phyloP scores from a whole-genome alignment of 73 alveolate genomes.

The Loxodes magnus region DNA sequence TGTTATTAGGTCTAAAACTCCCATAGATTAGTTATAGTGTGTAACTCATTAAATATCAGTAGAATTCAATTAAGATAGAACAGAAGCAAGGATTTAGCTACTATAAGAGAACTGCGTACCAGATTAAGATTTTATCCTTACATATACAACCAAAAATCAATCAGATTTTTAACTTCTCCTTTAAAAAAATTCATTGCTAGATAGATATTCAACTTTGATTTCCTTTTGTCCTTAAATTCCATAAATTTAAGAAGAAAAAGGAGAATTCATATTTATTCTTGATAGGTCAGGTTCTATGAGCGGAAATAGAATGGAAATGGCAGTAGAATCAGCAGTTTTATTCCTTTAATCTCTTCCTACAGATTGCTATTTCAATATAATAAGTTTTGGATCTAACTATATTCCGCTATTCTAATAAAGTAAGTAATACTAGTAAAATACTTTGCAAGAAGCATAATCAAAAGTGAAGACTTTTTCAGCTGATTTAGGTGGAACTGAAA shows the following conservation, averaged over 20 bases:
- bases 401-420: slow-evolving; percentile 20
- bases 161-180: neutral
- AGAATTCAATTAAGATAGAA: too few relatives aligned
- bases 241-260: neutral
- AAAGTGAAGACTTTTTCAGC: slow-evolving; percentile 36
- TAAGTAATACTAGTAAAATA: slow-evolving; percentile 19
- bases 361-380: slow-evolving; percentile 52
- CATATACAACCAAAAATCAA: neutral
- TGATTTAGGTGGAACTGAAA: slow-evolving; percentile 89
- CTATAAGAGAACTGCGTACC: too few relatives aligned
- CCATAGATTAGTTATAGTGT: neutral
- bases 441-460: slow-evolving; percentile 25
- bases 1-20: neutral
- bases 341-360: slow-evolving; percentile 63
- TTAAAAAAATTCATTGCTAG: neutral
- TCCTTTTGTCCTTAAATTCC: neutral
- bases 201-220: neutral
- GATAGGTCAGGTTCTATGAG: slow-evolving; percentile 87
- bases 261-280: slow-evolving; percentile 44
- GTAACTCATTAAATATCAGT: too few relatives aligned
- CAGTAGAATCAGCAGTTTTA: slow-evolving; percentile 48
- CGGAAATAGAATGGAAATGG: slow-evolving; percentile 44
- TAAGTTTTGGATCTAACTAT: slow-evolving; percentile 56
- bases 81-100: neutral
- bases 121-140: neutral